These are phyloP conservation scores for Solioccasus polychromus DNA, from an alignment of 768 basidiomycete genomes.

Conservation along the genomic window DNA sequence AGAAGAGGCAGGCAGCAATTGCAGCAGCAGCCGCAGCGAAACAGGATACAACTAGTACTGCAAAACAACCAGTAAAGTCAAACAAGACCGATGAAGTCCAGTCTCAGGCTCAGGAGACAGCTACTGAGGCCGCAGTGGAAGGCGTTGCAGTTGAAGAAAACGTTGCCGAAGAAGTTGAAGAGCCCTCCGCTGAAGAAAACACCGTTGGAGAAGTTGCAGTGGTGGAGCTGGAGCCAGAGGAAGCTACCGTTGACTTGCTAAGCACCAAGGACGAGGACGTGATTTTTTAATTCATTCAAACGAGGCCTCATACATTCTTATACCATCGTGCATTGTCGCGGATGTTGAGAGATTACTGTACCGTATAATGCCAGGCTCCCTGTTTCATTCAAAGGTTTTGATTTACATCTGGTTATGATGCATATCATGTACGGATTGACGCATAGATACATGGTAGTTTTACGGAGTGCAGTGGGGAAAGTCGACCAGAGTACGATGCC, in stretches of 20 bases:
- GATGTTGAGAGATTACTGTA: slow-evolving; percentile 7
- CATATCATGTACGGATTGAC: slow-evolving; percentile 52
- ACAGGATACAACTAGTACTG: slow-evolving; percentile 6
- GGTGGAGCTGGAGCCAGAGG: slow-evolving; percentile 23
- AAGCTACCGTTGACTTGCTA: slow-evolving; percentile 58
- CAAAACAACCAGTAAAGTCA: slow-evolving; percentile 4
- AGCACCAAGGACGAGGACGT: slow-evolving; percentile 89
- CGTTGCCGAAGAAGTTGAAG: slow-evolving; percentile 24
- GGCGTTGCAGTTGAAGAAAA: background rate
- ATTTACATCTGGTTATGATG: slow-evolving; percentile 36
- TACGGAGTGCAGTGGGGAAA: slow-evolving; percentile 30
- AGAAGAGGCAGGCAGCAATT: slow-evolving; percentile 75
- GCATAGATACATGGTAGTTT: slow-evolving; percentile 72
- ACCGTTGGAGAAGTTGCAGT: slow-evolving; percentile 18
- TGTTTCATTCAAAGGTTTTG: slow-evolving; percentile 8
- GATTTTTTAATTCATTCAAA: slow-evolving; percentile 63
- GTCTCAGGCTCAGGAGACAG: slow-evolving; percentile 9
- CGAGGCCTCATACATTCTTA: background rate
- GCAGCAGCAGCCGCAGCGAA: slow-evolving; percentile 31
- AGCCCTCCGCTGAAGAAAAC: slow-evolving; percentile 27
- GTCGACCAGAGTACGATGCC: slow-evolving; percentile 8
- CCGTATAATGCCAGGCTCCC: slow-evolving; percentile 6
- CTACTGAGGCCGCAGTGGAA: slow-evolving; percentile 1
- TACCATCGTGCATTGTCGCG: slow-evolving; percentile 11
- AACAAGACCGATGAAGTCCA: slow-evolving; percentile 5